Conservation (phyloP, 768 basidiomycete species). For the Fomitopsis serialis region DNA sequence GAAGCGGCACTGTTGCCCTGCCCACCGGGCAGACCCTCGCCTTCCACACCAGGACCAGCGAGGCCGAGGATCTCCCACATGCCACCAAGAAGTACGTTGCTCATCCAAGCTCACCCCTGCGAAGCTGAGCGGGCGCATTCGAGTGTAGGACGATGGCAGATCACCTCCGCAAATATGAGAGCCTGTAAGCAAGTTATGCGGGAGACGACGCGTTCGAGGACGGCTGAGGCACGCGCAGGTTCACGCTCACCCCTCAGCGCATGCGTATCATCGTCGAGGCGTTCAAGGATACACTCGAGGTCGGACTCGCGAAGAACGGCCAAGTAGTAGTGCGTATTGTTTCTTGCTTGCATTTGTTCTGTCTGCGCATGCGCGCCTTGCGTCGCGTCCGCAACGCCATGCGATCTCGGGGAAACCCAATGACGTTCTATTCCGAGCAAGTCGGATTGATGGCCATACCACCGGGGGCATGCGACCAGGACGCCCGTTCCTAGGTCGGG, state of each 20-base stretch:
- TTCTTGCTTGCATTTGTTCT: background rate
- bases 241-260: conserved; percentile 82
- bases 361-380: background rate
- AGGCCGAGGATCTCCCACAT: conserved; percentile 79
- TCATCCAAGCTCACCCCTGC: background rate
- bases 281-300: conserved; percentile 87
- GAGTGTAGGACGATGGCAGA: conserved; percentile 81
- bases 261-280: conserved; percentile 98
- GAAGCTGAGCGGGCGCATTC: conserved; percentile 13
- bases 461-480: background rate
- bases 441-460: background rate
- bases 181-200: conserved; percentile 48
- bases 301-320: conserved; percentile 73
- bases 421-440: background rate
- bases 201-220: background rate
- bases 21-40: conserved; percentile 76
- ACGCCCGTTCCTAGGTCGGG: too few relatives aligned
- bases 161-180: conserved; percentile 88
- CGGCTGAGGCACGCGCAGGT: conserved; percentile 36
- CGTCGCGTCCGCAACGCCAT: background rate
- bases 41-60: conserved; percentile 83
- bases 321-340: conserved; percentile 77
- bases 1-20: conserved; percentile 69
- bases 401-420: background rate
- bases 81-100: conserved; percentile 81